phyloP scores from a whole-genome alignment of 2,329 filamentous ascomycete genomes.

The Talaromyces sp. region DNA sequence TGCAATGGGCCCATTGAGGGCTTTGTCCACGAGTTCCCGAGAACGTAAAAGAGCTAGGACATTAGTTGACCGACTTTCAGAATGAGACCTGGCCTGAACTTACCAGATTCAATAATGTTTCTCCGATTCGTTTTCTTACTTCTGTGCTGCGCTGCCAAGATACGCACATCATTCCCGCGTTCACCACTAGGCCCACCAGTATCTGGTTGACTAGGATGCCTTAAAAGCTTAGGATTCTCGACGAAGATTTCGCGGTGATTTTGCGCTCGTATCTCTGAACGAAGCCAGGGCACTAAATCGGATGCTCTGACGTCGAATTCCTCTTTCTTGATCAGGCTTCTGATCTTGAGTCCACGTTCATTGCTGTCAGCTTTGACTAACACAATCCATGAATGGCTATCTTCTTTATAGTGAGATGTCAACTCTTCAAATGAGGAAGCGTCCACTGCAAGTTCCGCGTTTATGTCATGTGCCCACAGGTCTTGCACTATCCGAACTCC shows the following conservation, averaged over 20 bases:
- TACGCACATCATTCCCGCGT: slow-evolving; percentile 69
- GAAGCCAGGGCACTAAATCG: slow-evolving; percentile 75
- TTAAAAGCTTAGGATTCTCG: slow-evolving; percentile 43
- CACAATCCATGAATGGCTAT: slow-evolving; percentile 82
- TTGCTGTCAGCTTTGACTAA: slow-evolving; percentile 70
- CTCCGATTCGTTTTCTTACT: slow-evolving; percentile 90
- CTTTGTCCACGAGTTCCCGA: slow-evolving; percentile 63
- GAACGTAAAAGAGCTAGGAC: slow-evolving; percentile 49
- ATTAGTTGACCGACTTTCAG: slow-evolving; percentile 17
- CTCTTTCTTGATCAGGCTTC: slow-evolving; percentile 72
- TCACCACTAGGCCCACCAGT: slow-evolving; percentile 33
- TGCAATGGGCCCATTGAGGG: slow-evolving; percentile 73
- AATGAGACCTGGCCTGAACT: slow-evolving; percentile 44
- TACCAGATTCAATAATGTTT: slow-evolving; percentile 78
- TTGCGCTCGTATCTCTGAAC: slow-evolving; percentile 74
- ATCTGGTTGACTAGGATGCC: slow-evolving; percentile 42
- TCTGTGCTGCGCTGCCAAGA: slow-evolving; percentile 76
- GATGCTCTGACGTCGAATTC: slow-evolving; percentile 71
- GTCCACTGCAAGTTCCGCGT: slow-evolving; percentile 80
- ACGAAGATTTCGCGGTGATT: slow-evolving; percentile 56
- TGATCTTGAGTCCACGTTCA: slow-evolving; percentile 65
- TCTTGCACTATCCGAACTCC: slow-evolving; percentile 73
- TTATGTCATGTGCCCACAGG: slow-evolving; percentile 80
- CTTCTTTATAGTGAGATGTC: slow-evolving; percentile 60
- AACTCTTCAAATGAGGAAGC: slow-evolving; percentile 76